Evolutionary conservation across 805 yeast genomes (phyloP).

Genomic region (Saccharomycopsis fibuligera): DNA sequence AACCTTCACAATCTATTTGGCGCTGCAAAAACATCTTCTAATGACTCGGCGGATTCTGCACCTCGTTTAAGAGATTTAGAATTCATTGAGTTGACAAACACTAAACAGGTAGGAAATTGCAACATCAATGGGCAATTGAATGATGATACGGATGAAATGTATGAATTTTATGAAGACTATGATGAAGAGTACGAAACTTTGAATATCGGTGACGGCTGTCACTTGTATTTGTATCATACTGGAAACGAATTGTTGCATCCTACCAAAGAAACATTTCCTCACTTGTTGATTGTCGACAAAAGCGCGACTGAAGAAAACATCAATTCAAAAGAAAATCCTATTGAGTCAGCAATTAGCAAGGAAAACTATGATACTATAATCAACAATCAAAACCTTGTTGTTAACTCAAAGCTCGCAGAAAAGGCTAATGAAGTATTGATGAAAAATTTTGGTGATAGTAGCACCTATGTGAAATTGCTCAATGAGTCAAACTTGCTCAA

Average conservation of each 20-base stretch:
- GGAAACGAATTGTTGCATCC: conserved; percentile 9
- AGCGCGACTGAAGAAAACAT: background rate
- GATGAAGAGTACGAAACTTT: conserved; percentile 4
- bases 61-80: conserved; percentile 16
- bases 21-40: background rate
- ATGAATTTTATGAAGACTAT: conserved; percentile 2
- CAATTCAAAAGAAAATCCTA: background rate
- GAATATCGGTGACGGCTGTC: conserved; percentile 21
- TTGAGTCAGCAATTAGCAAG: background rate
- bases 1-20: conserved; percentile 11
- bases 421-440: conserved; percentile 18
- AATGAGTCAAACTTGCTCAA: conserved; percentile 15
- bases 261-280: conserved; percentile 12
- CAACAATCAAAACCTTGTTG: background rate
- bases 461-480: conserved; percentile 7
- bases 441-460: conserved; percentile 18
- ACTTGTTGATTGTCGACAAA: conserved; percentile 10
- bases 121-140: conserved; percentile 5
- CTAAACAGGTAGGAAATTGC: conserved; percentile 10
- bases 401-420: conserved; percentile 12
- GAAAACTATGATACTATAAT: background rate
- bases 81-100: conserved; percentile 15
- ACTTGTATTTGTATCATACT: conserved; percentile 15
- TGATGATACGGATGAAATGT: conserved; percentile 9
- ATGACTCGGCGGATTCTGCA: background rate